These are phyloP conservation scores for Cicer pinnatifidum DNA, from an alignment of 306 rosid genomes.

Conservation along the genomic window DNA sequence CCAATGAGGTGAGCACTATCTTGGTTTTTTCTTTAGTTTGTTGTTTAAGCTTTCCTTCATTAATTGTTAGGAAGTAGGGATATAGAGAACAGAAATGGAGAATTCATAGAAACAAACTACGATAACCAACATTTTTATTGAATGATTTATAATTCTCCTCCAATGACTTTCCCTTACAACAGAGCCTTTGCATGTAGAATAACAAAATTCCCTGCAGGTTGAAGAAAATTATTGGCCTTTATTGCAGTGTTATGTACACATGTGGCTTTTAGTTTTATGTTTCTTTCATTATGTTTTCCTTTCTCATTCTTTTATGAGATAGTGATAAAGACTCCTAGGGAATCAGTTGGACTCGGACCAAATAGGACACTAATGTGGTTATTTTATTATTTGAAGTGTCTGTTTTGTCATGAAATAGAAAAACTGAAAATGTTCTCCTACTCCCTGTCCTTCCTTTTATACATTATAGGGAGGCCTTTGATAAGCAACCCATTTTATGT, in stretches of 20 bases:
- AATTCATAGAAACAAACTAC: neutral
- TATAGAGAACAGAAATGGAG: neutral
- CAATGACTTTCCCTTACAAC: neutral
- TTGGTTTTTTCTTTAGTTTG: constrained; percentile 3
- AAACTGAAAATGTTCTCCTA: neutral
- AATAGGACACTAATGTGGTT: neutral
- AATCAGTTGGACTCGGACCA: neutral
- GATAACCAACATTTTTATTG: neutral
- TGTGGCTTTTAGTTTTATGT: neutral
- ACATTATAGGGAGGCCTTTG: constrained; percentile 3
- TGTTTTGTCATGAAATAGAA: neutral
- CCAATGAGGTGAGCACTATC: constrained; percentile 73
- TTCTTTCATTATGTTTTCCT: neutral
- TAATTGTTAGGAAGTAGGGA: neutral
- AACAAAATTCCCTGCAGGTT: neutral
- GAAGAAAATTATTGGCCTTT: neutral
- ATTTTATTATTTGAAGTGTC: neutral
- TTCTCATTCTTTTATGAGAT: neutral
- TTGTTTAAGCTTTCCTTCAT: neutral
- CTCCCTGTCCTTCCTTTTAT: constrained; percentile 10
- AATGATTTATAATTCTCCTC: neutral
- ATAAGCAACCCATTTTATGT: neutral
- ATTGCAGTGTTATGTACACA: neutral
- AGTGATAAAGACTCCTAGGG: neutral
- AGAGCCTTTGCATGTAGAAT: neutral